Percentiles rank a stretch among this genome's conserved stretches.
These are phyloP conservation scores for Helminthosporium solani DNA, from an alignment of 2,329 filamentous ascomycete genomes.

Conservation along the genomic window DNA sequence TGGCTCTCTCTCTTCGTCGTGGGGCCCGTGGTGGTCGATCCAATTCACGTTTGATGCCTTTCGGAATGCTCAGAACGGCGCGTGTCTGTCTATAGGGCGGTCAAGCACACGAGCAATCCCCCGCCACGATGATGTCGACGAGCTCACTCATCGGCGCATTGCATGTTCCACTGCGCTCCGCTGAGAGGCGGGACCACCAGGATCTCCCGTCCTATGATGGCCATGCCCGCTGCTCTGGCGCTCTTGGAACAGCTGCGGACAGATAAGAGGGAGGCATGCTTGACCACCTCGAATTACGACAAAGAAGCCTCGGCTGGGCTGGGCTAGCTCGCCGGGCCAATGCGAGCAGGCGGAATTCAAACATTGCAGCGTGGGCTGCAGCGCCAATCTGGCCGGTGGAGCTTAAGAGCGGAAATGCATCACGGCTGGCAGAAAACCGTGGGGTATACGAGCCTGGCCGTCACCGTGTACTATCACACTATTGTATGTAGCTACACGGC, in stretches of 20 bases:
- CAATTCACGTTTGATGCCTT: no score
- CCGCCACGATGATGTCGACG: slow-evolving; percentile 24
- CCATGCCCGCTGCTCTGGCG: slow-evolving; percentile 20
- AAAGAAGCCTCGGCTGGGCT: slow-evolving; percentile 23
- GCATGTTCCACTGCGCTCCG: slow-evolving; percentile 19
- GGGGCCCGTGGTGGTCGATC: background rate
- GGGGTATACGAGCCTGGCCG: slow-evolving; percentile 38
- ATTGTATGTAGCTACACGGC: no score
- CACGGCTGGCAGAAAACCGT: slow-evolving; percentile 38
- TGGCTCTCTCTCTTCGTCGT: slow-evolving; percentile 4
- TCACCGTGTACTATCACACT: no score
- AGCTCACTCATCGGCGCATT: slow-evolving; percentile 10
- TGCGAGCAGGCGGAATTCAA: slow-evolving; percentile 21
- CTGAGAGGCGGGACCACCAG: slow-evolving; percentile 24
- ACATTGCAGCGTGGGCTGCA: slow-evolving; percentile 30
- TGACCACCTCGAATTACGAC: slow-evolving; percentile 41
- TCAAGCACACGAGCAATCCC: slow-evolving; percentile 1
- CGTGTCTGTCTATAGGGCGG: background rate
- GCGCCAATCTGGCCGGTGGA: slow-evolving; percentile 35
- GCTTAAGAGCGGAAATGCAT: slow-evolving; percentile 31
- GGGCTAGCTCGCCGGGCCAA: slow-evolving; percentile 29
- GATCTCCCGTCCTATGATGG: slow-evolving; percentile 28
- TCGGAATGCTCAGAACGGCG: no score
- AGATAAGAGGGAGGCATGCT: slow-evolving; percentile 34
- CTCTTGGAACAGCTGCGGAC: background rate